These are phyloP conservation scores for Trichosporon sp. DNA, from an alignment of 1,284 basidiomycete species.

Conservation along the genomic window DNA sequence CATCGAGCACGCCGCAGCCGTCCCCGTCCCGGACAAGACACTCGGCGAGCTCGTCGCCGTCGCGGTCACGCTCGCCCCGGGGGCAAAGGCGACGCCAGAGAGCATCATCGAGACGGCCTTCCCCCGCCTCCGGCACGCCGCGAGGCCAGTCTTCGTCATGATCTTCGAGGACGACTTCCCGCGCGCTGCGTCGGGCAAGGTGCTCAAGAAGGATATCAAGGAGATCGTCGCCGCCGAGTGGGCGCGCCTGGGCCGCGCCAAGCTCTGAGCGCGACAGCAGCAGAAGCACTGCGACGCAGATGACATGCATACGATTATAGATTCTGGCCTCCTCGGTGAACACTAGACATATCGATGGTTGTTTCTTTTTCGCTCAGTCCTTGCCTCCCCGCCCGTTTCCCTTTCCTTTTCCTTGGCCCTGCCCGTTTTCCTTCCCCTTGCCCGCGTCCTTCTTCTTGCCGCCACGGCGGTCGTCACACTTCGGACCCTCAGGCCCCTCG, in stretches of 20 bases:
- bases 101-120: not conserved
- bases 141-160: constrained; percentile 9
- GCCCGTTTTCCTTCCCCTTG: not conserved
- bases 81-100: not conserved
- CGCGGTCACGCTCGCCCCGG: constrained; percentile 26
- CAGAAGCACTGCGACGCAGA: not conserved
- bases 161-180: constrained; percentile 11
- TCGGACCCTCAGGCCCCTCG: not conserved
- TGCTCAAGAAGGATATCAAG: constrained; percentile 14
- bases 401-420: not conserved
- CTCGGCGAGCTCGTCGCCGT: constrained; percentile 42
- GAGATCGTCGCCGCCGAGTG: constrained; percentile 15
- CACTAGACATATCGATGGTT: not conserved
- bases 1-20: constrained; percentile 34
- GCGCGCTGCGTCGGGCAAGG: constrained; percentile 15
- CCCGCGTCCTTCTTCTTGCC: no score
- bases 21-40: constrained; percentile 33
- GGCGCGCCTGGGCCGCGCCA: constrained; percentile 5
- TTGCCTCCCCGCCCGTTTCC: no score
- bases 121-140: constrained; percentile 10
- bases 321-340: not conserved
- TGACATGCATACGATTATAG: constrained; percentile 3
- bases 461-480: not conserved
- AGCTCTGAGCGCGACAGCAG: not conserved
- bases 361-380: no score